Evolutionary conservation across 2,329 filamentous ascomycete genomes (phyloP), one percentile per base, ranked within the genome.

Genomic region (Talaromyces sp.): DNA sequence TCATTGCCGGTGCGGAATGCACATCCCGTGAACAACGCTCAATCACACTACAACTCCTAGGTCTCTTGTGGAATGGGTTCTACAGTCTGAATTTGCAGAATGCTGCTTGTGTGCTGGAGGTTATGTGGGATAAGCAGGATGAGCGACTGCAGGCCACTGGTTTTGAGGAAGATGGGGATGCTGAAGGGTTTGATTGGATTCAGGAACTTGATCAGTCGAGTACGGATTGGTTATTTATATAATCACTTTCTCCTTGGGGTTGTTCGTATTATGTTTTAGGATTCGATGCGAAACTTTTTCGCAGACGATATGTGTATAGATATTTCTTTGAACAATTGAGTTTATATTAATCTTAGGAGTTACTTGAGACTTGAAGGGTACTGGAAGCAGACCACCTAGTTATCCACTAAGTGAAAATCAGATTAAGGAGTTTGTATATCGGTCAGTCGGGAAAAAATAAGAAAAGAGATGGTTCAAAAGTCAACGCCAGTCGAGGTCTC

Each of bases 1-100:
- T 80, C 66, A 80, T 80, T 64, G 78, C 78, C 2, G 78, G 78
- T 27, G 77, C 76, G 2, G 78, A 80, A 65, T 78, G 75, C 52
- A 70, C 70, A 5, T 68, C 74, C 13, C 68, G 72, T 1, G 68
- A 70, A 14, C 76, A 78, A 31, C 72, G 76, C 2, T 68, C 70
- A 1, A 70, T 75, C 41, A 69, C 78, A 9, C 69, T 79, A 3
- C 72, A 76, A 14, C 72, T 70, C 9, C 71, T 80, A 2, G 69
- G 72, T 19, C 67, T 70, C 2, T 66, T 80, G 16, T 80, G 77
- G 68, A 73, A 76, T 33, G 69, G 70, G 45, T 71, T 78, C 16
- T 74, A 71, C 6, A 78, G 75, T 65, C 73, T 78, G 43, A 79
- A 79, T 60, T 73, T 79, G 27, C 74, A 75, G 19, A 79, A 78